phyloP scores from a whole-genome alignment of 495 filamentous ascomycete species.

The Parmelia sp. region DNA sequence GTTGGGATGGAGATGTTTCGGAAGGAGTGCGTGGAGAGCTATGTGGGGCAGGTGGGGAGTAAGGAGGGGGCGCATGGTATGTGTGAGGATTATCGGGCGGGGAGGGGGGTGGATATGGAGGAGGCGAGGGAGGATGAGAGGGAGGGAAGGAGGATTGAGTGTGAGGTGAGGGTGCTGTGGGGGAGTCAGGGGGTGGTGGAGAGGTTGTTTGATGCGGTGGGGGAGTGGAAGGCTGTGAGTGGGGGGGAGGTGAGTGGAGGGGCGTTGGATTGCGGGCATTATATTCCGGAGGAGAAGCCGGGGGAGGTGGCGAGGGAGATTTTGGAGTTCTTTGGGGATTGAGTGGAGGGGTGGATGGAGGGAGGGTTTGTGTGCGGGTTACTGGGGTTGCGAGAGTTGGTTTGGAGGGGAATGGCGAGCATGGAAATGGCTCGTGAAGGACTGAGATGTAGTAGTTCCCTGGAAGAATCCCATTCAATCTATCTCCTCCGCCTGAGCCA shows the following conservation, averaged over 20 bases:
- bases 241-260: conserved; percentile 26
- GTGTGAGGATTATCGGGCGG: conserved; percentile 42
- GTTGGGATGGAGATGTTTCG: conserved; percentile 19
- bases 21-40: conserved; percentile 25
- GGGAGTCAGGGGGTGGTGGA: conserved; percentile 34
- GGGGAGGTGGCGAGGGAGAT: conserved; percentile 32
- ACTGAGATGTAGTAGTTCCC: no score
- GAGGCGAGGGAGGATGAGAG: conserved; percentile 32
- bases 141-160: conserved; percentile 31
- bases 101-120: conserved; percentile 34
- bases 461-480: no score
- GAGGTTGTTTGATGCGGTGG: conserved; percentile 32
- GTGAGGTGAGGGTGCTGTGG: conserved; percentile 36
- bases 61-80: conserved; percentile 31
- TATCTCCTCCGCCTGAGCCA: no score
- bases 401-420: neutral
- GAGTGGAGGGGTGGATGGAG: no score
- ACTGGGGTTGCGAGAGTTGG: neutral
- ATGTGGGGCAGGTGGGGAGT: conserved; percentile 30
- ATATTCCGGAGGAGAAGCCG: conserved; percentile 38
- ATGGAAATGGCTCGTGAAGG: no score
- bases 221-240: conserved; percentile 34
- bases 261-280: conserved; percentile 36
- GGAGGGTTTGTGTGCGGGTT: neutral
- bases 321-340: conserved; percentile 29